Conservation (phyloP, 2,329 filamentous ascomycete species). For the Dryadomyces quercus-mongolicae region DNA sequence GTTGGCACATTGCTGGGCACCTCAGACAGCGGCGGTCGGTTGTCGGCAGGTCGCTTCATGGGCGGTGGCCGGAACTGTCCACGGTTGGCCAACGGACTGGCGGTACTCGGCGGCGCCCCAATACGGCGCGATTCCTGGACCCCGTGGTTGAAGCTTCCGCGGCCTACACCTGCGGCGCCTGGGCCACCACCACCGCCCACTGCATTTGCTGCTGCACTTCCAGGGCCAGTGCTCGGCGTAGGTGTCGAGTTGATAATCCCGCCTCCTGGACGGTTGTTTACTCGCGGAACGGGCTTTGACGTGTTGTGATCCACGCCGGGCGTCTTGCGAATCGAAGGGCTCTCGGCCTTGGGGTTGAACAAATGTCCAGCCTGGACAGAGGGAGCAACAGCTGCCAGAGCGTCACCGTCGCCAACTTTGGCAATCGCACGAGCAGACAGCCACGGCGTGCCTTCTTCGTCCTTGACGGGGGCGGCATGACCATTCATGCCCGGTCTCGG, state of each 20-base stretch:
- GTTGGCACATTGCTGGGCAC: conserved; percentile 31
- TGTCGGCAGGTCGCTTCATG: conserved; percentile 33
- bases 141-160: neutral
- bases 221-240: neutral
- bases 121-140: conserved; percentile 41
- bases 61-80: conserved; percentile 47
- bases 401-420: conserved; percentile 37
- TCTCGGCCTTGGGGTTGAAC: conserved; percentile 66
- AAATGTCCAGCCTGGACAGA: conserved; percentile 34
- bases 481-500: conserved; percentile 10
- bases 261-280: conserved; percentile 17
- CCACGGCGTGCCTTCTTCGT: conserved; percentile 43
- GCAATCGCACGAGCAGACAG: conserved; percentile 58
- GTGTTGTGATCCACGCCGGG: conserved; percentile 73
- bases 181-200: too few species aligned
- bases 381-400: conserved; percentile 26
- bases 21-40: conserved; percentile 36
- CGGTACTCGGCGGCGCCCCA: conserved; percentile 39
- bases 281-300: conserved; percentile 58
- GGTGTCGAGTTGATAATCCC: neutral
- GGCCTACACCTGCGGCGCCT: neutral
- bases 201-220: too few species aligned
- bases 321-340: conserved; percentile 79
- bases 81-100: conserved; percentile 47
- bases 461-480: neutral